Percentiles rank a stretch among this genome's conserved stretches.
phyloP scores from a whole-genome alignment of 2,329 filamentous ascomycete genomes.

The Fonsecaea erecta region DNA sequence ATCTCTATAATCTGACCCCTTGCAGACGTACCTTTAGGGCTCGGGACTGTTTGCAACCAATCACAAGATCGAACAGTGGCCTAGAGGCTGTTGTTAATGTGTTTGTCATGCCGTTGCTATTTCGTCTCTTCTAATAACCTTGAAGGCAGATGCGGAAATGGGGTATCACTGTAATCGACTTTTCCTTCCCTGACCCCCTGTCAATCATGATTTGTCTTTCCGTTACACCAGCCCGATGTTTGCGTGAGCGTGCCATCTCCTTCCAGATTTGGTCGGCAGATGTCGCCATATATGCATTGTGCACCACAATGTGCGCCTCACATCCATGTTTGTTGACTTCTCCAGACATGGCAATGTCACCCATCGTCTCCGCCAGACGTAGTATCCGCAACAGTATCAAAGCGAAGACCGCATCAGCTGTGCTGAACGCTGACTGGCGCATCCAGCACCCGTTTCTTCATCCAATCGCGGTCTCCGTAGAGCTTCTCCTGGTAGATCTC shows the following conservation, averaged over 20 bases:
- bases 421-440: slow-evolving; percentile 30
- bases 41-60: slow-evolving; percentile 13
- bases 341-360: not conserved
- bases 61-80: not conserved
- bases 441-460: slow-evolving; percentile 36
- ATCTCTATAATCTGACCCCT: slow-evolving; percentile 16
- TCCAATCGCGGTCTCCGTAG: slow-evolving; percentile 34
- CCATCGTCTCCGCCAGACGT: not conserved
- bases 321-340: not conserved
- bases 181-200: slow-evolving; percentile 3
- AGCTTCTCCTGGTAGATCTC: slow-evolving; percentile 69
- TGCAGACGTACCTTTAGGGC: slow-evolving; percentile 11
- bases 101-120: slow-evolving; percentile 22
- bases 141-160: slow-evolving; percentile 10
- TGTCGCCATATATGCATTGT: not conserved
- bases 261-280: not conserved
- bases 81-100: not conserved
- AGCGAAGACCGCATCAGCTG: slow-evolving; percentile 15
- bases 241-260: slow-evolving; percentile 15
- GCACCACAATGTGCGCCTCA: not conserved
- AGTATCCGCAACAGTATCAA: not conserved
- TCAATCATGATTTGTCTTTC: slow-evolving; percentile 6
- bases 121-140: slow-evolving; percentile 16
- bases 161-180: slow-evolving; percentile 28
- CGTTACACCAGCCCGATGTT: slow-evolving; percentile 1